Percentiles rank a stretch among this genome's conserved stretches.
phyloP scores from a whole-genome alignment of 495 filamentous ascomycete genomes.

The Schizothecium vesticola region DNA sequence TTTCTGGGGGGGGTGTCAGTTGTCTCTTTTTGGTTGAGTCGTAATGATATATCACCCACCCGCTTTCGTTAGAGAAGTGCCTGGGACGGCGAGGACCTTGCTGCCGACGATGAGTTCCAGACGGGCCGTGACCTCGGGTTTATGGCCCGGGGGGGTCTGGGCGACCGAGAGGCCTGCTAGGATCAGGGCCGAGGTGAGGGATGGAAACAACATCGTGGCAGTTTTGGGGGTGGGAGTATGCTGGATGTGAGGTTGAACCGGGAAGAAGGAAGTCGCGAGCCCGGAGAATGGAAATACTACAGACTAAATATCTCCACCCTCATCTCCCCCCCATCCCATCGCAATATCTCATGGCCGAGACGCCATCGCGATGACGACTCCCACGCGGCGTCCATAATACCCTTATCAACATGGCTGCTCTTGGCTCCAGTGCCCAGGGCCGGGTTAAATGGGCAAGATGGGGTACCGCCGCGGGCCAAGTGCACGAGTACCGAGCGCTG shows the following conservation, averaged over 20 bases:
- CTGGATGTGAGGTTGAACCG: background rate
- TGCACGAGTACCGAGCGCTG: background rate
- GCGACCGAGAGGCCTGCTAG: conserved; percentile 14
- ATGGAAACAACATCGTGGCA: background rate
- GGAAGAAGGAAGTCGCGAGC: background rate
- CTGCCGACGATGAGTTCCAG: conserved; percentile 43
- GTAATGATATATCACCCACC: conserved; percentile 11
- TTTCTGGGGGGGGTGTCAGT: conserved; percentile 15
- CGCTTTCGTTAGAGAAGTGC: conserved; percentile 34
- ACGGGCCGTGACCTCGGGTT: conserved; percentile 32
- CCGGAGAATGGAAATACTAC: background rate
- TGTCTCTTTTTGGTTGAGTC: background rate
- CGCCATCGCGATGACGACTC: background rate
- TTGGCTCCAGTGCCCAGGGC: background rate
- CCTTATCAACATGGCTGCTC: background rate
- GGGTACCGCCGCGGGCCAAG: background rate
- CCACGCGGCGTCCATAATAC: background rate
- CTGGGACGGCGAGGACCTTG: conserved; percentile 34
- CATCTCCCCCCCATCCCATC: background rate
- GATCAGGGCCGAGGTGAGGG: background rate
- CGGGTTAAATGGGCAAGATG: background rate
- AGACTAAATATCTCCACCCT: background rate
- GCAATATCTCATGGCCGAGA: background rate
- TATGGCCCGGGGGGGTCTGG: conserved; percentile 42
- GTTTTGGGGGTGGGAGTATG: background rate